Evolutionary conservation across 495 filamentous ascomycete species (phyloP), one percentile per base, ranked within the genome.

Genomic region (Aspergillus hancockii): DNA sequence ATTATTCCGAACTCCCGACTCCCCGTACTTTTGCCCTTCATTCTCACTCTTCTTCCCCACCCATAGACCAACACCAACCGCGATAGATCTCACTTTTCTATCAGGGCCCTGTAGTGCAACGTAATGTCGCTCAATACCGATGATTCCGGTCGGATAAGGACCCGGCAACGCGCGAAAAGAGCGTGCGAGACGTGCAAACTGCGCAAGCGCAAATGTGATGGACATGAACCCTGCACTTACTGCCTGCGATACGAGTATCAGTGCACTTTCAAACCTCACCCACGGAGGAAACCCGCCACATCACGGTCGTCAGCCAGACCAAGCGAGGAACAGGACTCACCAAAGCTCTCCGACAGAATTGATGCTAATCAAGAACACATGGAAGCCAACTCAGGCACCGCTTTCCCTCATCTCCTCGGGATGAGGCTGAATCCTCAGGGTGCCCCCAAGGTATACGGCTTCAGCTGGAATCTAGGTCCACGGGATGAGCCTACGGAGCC

Each of bases 171-270:
- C 0, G 31, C 73, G 19, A 69, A 73, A 23, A 60, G 69, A 9
- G 79, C 80, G 10, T 83, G 81, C 61, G 59, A 70, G 3, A 74
- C 81, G 18, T 82, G 81, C 53, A 68, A 75, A 8, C 67, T 75
- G 36, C 71, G 79, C 13, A 82, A 82, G 52, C 60, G 78, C 5
- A 81, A 80, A 68, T 81, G 79, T 58, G 68, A 81, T 59, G 76
- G 76, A 25, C 32, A 58, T 8, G 63, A 70, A 0, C 80, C 79
- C 4, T 82, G 80, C 52, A 56, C 40, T 4, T 78, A 75, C 8
- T 83, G 81, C 59, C 47, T 60, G 4, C 67, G 72, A 47, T 81
- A 75, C 61, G 75, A 75, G 23, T 82, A 81, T 53, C 55, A 72
- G 25, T 83, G 81, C 63, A 59, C 71, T 47, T 81, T 78, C 59